Evolutionary conservation across 169 alveolate species (phyloP).

Genomic region (Plasmodium malariae): DNA sequence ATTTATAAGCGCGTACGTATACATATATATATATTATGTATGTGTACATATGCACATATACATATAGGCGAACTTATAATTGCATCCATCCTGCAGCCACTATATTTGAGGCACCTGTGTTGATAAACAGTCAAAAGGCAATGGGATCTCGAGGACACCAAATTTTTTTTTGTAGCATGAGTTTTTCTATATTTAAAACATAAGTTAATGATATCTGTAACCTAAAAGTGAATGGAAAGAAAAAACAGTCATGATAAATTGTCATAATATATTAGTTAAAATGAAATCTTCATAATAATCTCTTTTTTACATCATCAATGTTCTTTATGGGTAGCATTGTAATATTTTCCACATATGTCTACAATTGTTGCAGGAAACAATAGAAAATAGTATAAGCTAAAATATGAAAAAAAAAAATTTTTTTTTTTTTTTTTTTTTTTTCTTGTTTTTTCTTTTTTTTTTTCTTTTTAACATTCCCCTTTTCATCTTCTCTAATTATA

Average conservation of each 20-base stretch:
- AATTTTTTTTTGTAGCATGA: slow-evolving; percentile 66
- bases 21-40: background rate
- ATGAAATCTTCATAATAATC: background rate
- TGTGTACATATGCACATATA: slow-evolving; percentile 1
- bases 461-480: slow-evolving; percentile 65
- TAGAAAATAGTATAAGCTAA: background rate
- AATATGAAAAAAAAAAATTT: background rate
- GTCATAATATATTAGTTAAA: background rate
- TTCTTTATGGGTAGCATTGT: slow-evolving; percentile 54
- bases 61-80: background rate
- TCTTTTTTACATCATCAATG: slow-evolving; percentile 48
- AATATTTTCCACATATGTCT: slow-evolving; percentile 70
- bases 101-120: slow-evolving; percentile 25
- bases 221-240: slow-evolving; percentile 9
- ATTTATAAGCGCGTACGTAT: background rate
- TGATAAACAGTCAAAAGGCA: slow-evolving; percentile 63
- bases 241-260: background rate
- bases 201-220: slow-evolving; percentile 27
- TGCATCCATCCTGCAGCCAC: background rate
- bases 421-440: background rate
- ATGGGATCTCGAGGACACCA: slow-evolving; percentile 74
- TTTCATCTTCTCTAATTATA: slow-evolving; percentile 65
- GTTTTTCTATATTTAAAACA: slow-evolving; percentile 75
- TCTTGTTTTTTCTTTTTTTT: slow-evolving; percentile 6
- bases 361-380: background rate